Base-by-base conservation (phyloP, 2,329 filamentous ascomycete genomes). In the Calonectria pauciramosa region DNA sequence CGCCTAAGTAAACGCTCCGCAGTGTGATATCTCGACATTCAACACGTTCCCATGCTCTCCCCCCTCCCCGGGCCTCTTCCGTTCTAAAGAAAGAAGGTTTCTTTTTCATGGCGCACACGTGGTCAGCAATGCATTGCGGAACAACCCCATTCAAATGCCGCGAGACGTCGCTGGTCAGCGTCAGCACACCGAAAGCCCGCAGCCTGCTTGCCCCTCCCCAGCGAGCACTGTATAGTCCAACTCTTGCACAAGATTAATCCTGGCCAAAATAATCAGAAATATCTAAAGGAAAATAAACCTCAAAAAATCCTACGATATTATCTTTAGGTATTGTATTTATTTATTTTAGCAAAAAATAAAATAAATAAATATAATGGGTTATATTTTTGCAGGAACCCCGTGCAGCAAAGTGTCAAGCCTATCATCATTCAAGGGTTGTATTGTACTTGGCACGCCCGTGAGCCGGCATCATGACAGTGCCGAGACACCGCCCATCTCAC, bases 1-100 rank as follows among this genome's bases (percentile, higher is more conserved):
- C 71, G 71, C 66, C 59, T 73, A 60, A 18, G 56, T 28, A 73
- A 23, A 49, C 30, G 60, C 51, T n/a, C 23, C 26, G 16, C 26
- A 26, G 51, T 54, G 65, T 54, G 23, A 68, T 28, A 47, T 64
- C 18, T 64, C 38, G 11, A 47, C 20, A 47, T 47, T 23, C 41
- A 44, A 20, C 18, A n/a, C 16, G 41, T 13, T 47, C 44, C n/a
- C n/a, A 23, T 47, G 44, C n/a, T 47, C 7, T 16, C 18, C 18
- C n/a, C 44, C n/a, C 44, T 7, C 18, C 44, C 44, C 20, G 44
- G 44, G 9, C 54, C 54, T n/a, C n/a, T 66, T 51, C 28, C 20
- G 23, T 67, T 67, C 70, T 71, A 72, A 72, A 72, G 64, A 72
- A 72, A 68, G 65, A 52, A 67, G 32, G 47, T 36, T 51, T 67